Evolutionary conservation across 2,329 filamentous ascomycete species (phyloP).

Genomic region (Paraphoma chrysanthemicola): DNA sequence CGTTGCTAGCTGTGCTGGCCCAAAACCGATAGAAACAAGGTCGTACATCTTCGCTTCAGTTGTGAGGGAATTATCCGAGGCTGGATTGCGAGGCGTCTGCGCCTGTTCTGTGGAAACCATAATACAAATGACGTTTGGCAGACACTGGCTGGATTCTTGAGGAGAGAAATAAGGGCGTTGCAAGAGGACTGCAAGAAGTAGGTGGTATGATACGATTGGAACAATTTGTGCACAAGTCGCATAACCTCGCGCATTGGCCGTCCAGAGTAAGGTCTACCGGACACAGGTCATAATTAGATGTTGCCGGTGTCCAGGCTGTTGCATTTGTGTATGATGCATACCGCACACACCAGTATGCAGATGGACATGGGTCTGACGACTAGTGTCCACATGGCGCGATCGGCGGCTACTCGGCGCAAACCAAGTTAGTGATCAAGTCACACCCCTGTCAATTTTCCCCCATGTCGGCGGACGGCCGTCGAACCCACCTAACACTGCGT

Average conservation of each 20-base stretch:
- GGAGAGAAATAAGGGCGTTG: background rate
- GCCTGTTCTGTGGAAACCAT: slow-evolving; percentile 32
- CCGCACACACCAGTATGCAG: slow-evolving; percentile 25
- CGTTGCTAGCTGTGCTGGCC: slow-evolving; percentile 43
- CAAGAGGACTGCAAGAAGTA: slow-evolving; percentile 1
- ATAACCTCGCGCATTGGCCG: slow-evolving; percentile 20
- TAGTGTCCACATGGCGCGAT: slow-evolving; percentile 34
- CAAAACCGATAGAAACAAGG: slow-evolving; percentile 46
- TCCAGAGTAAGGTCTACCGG: slow-evolving; percentile 11
- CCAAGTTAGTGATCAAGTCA: slow-evolving; percentile 7
- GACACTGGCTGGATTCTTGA: too few species aligned
- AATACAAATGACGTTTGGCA: background rate
- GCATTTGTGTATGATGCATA: slow-evolving; percentile 5
- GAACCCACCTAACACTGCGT: slow-evolving; percentile 33
- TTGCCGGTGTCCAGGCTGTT: slow-evolving; percentile 25
- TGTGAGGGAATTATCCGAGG: slow-evolving; percentile 18
- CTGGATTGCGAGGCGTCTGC: slow-evolving; percentile 12
- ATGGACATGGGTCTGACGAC: slow-evolving; percentile 14
- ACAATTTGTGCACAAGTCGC: slow-evolving; percentile 6
- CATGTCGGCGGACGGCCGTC: slow-evolving; percentile 13
- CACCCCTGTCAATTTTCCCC: slow-evolving; percentile 5
- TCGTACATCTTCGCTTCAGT: slow-evolving; percentile 31
- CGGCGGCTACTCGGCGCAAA: slow-evolving; percentile 26
- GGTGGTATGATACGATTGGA: slow-evolving; percentile 8
- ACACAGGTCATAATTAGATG: slow-evolving; percentile 18